Conservation (phyloP, 192 early-diverging fungal species). For the Entomortierella chlamydospora region DNA sequence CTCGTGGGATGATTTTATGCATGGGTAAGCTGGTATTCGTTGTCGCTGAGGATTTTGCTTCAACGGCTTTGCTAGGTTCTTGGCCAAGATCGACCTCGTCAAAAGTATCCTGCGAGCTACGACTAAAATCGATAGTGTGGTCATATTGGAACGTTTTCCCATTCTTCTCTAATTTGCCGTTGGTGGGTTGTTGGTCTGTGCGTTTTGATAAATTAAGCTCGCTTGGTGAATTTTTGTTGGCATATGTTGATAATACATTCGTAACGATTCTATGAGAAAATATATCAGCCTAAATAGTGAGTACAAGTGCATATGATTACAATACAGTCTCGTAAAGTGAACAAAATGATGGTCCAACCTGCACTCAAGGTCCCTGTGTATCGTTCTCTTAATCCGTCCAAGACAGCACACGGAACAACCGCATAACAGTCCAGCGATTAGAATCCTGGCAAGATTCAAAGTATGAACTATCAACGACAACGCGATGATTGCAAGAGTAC, state of each 20-base stretch:
- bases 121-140: not conserved
- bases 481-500: conserved; percentile 5
- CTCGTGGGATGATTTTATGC: not conserved
- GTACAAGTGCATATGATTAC: not conserved
- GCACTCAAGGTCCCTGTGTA: conserved; percentile 28
- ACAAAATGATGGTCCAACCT: conserved; percentile 3
- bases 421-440: conserved; percentile 3
- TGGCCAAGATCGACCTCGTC: not conserved
- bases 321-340: not conserved
- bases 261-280: conserved; percentile 14
- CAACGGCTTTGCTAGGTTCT: not conserved
- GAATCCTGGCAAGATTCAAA: conserved; percentile 9
- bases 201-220: not conserved
- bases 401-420: conserved; percentile 21
- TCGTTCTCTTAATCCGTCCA: conserved; percentile 12
- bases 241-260: conserved; percentile 1
- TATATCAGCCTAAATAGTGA: not conserved
- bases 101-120: not conserved
- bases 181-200: not conserved
- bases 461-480: conserved; percentile 4
- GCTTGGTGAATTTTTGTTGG: not conserved
- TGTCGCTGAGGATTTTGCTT: too few species aligned
- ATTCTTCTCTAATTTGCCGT: not conserved
- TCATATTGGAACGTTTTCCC: not conserved
- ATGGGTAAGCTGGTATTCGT: conserved; percentile 7